Percentiles rank a stretch among this genome's conserved stretches.
Conservation (phyloP, 106 monocot species). For the Ottelia alismoides region DNA sequence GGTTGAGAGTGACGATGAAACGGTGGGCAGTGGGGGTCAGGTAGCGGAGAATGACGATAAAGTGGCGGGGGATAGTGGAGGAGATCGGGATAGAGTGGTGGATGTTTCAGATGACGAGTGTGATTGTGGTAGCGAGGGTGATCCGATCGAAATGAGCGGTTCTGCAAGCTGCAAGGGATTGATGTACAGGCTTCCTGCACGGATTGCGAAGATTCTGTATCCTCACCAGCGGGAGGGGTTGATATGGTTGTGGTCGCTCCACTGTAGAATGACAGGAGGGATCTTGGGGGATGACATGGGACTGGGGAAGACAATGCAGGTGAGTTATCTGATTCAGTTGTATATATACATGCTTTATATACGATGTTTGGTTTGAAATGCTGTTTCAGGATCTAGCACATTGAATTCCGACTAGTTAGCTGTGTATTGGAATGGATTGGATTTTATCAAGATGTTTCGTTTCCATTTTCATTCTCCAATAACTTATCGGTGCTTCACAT, state of each 20-base stretch:
- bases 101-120: constrained; percentile 14
- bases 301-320: constrained; percentile 99
- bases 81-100: neutral
- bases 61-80: neutral
- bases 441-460: too few species aligned
- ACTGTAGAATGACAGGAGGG: constrained; percentile 68
- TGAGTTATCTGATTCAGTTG: constrained; percentile 11
- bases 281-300: constrained; percentile 99
- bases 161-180: constrained; percentile 14
- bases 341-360: too few species aligned
- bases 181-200: constrained; percentile 31
- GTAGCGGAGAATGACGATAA: neutral
- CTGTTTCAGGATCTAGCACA: too few species aligned
- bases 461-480: neutral
- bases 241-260: constrained; percentile 84
- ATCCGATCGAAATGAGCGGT: constrained; percentile 23
- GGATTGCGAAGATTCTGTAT: constrained; percentile 51
- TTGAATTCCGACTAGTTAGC: too few species aligned
- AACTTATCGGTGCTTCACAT: constrained; percentile 1
- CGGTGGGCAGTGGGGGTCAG: neutral
- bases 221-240: constrained; percentile 86
- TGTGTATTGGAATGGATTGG: too few species aligned
- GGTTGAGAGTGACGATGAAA: neutral
- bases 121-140: neutral
- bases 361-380: too few species aligned